These are phyloP conservation scores for Metahyphopichia silvanorum DNA, from an alignment of 805 yeast species.

Conservation along the genomic window DNA sequence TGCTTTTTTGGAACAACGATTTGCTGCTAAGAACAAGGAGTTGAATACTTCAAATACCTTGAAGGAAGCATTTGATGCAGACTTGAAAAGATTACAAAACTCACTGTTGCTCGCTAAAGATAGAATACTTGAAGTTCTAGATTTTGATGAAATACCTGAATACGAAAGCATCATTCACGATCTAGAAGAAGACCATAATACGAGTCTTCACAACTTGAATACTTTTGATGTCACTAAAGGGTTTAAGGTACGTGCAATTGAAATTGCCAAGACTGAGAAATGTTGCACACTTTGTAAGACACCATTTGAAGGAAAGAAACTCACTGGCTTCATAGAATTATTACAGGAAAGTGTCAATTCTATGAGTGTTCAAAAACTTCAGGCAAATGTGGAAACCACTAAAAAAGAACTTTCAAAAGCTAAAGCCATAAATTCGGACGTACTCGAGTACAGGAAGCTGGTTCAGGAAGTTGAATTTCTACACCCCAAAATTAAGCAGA, in stretches of 20 bases:
- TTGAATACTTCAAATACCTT: background rate
- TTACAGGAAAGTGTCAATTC: slow-evolving; percentile 26
- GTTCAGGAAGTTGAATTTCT: slow-evolving; percentile 9
- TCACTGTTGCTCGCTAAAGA: slow-evolving; percentile 1
- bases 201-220: slow-evolving; percentile 62
- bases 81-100: slow-evolving; percentile 5
- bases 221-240: slow-evolving; percentile 65
- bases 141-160: slow-evolving; percentile 40
- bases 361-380: slow-evolving; percentile 23
- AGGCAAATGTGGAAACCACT: slow-evolving; percentile 25
- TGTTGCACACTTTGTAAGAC: slow-evolving; percentile 75
- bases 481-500: slow-evolving; percentile 2
- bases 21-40: background rate
- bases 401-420: slow-evolving; percentile 28
- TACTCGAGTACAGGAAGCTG: slow-evolving; percentile 24
- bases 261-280: slow-evolving; percentile 52
- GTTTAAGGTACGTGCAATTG: slow-evolving; percentile 68
- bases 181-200: slow-evolving; percentile 59
- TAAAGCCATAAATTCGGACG: slow-evolving; percentile 26
- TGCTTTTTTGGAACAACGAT: slow-evolving; percentile 10
- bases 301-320: slow-evolving; percentile 47
- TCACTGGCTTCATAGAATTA: slow-evolving; percentile 23
- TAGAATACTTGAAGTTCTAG: slow-evolving; percentile 21
- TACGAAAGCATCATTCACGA: slow-evolving; percentile 51
- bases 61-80: slow-evolving; percentile 1